Evolutionary conservation across 1,284 basidiomycete species (phyloP), one percentile per base, ranked within the genome.

Genomic region (Ganoderma resinaceum): DNA sequence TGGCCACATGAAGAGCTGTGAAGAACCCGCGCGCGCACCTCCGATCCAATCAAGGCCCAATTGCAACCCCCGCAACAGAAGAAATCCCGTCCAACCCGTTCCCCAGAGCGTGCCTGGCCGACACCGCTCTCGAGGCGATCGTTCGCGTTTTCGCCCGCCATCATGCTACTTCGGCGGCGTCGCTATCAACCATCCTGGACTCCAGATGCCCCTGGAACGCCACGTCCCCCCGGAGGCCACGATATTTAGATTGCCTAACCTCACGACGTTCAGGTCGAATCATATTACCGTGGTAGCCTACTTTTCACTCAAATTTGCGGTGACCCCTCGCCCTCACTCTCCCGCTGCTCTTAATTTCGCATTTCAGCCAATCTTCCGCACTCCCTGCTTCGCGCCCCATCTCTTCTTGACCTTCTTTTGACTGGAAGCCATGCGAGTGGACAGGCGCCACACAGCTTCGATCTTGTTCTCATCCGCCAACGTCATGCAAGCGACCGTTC

Each of bases 401-500:
- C 55, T 37, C 33, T 3, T 58, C n/a, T 37, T 12, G 11, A 23
- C 43, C 43, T 46, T 49, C 23, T 12, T 49, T 37, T 37, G 33
- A 58, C 55, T 58, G 55, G 55, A 35, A 58, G 7, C 31, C 55
- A 16, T 37, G 55, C 31, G 55, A 14, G 12, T 14, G 46, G 46
- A 26, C 46, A 49, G 46, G 5, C 23, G 46, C 46, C 46, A 3
- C 23, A 49, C 8, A 26, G 61, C 61, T 49, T 46, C 61, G 8
- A 43, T 29, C 61, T 35, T 43, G 43, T 62, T 62, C 43, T 49
- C 61, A 62, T 49, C 61, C 43, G 61, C 38, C 61, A 49, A 62
- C 5, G 29, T 55, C 33, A 29, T 55, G 23, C 52, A 33, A 55
- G 18, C 52, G 29, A 55, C 52, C 52, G 14, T 31, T 55, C 14